A percentile compares a stretch with the other conserved stretches of the same genome.
These are phyloP conservation scores for Herpetomonas tarakana DNA, from an alignment of 208 protist genomes.

Conservation along the genomic window DNA sequence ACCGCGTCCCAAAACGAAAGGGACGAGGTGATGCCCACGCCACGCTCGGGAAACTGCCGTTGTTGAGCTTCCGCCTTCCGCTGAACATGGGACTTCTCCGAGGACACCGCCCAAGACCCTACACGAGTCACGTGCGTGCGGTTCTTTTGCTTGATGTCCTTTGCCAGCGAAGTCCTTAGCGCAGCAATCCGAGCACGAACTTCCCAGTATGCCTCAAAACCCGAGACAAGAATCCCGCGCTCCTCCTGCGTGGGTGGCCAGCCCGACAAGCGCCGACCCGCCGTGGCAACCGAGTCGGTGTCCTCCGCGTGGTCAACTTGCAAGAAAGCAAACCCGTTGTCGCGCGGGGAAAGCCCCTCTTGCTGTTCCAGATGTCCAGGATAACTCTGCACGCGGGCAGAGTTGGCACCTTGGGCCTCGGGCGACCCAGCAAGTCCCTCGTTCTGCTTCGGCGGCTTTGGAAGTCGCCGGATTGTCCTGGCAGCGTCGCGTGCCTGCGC, in stretches of 20 bases:
- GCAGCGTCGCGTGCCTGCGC: slow-evolving; percentile 21
- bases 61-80: neutral
- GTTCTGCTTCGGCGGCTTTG: slow-evolving; percentile 37
- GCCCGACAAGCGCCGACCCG: neutral
- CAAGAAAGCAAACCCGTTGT: slow-evolving; percentile 1
- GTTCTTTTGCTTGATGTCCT: slow-evolving; percentile 64
- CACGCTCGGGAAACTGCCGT: slow-evolving; percentile 1
- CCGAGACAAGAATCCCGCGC: slow-evolving; percentile 21
- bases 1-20: slow-evolving; percentile 7
- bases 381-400: too few species aligned
- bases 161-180: slow-evolving; percentile 41
- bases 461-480: slow-evolving; percentile 35
- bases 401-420: slow-evolving; percentile 5
- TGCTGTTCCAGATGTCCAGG: too few species aligned
- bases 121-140: slow-evolving; percentile 49
- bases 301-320: slow-evolving; percentile 12
- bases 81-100: slow-evolving; percentile 9
- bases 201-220: slow-evolving; percentile 63
- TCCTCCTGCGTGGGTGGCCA: slow-evolving; percentile 39
- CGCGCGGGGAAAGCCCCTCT: too few species aligned
- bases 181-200: slow-evolving; percentile 37
- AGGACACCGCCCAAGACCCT: slow-evolving; percentile 17
- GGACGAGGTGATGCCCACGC: neutral
- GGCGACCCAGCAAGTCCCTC: neutral
- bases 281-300: slow-evolving; percentile 2